These are phyloP conservation scores for Colletotrichum sp. DNA, from an alignment of 2,329 filamentous ascomycete species.

Conservation along the genomic window DNA sequence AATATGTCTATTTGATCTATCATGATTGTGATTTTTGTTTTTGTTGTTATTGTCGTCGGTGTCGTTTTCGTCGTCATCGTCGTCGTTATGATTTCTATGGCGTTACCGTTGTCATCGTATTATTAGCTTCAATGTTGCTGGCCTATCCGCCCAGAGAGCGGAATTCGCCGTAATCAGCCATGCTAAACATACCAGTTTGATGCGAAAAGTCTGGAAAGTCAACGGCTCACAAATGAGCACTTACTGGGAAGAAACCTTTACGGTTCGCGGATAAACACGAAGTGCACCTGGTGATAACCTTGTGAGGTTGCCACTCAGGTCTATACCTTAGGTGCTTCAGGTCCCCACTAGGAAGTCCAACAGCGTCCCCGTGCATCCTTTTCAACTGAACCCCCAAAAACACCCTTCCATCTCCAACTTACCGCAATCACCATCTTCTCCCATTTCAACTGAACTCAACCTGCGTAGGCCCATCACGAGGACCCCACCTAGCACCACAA, in stretches of 20 bases:
- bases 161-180: neutral
- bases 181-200: neutral
- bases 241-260: neutral
- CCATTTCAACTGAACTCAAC: neutral
- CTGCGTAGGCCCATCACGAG: neutral
- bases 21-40: too few relatives aligned
- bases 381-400: neutral
- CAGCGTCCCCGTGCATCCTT: neutral
- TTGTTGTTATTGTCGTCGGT: rapidly evolving
- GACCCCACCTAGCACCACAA: neutral
- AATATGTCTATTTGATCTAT: too few relatives aligned
- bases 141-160: too few relatives aligned
- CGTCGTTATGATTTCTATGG: too few relatives aligned
- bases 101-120: too few relatives aligned
- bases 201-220: neutral
- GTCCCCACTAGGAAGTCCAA: neutral
- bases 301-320: neutral
- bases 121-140: too few relatives aligned
- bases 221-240: neutral
- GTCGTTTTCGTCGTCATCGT: too few relatives aligned
- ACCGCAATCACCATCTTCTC: neutral
- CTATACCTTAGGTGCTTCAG: neutral
- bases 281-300: neutral
- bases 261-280: neutral
- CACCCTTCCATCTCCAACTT: neutral